A percentile compares a stretch with the other conserved stretches of the same genome.
These are phyloP conservation scores for Plantago major DNA, from an alignment of 257 asterid species.

Conservation along the genomic window DNA sequence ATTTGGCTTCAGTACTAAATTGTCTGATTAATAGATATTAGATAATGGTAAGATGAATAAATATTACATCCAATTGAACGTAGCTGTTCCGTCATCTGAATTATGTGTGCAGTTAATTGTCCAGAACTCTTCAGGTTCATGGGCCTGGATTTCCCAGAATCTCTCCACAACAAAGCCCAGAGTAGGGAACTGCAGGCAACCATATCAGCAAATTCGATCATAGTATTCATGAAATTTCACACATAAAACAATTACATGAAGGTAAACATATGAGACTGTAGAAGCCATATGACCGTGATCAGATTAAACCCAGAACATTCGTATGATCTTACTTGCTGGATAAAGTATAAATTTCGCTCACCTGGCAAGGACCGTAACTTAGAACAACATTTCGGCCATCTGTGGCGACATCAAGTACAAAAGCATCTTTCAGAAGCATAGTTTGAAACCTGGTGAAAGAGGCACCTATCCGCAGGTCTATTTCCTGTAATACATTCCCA, in stretches of 20 bases:
- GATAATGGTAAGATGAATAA: slow-evolving; percentile 23
- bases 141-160: slow-evolving; percentile 95
- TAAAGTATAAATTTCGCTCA: slow-evolving; percentile 23
- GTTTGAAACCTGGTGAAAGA: slow-evolving; percentile 98
- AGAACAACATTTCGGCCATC: slow-evolving; percentile 68
- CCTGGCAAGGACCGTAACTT: slow-evolving; percentile 99
- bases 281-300: background rate
- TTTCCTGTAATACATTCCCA: slow-evolving; percentile 59
- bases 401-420: slow-evolving; percentile 58
- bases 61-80: slow-evolving; percentile 82
- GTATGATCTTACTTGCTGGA: slow-evolving; percentile 12
- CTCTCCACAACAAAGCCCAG: slow-evolving; percentile 95
- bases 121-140: slow-evolving; percentile 98
- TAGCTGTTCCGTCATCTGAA: slow-evolving; percentile 78
- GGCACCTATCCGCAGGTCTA: slow-evolving; percentile 97
- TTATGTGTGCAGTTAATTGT: slow-evolving; percentile 84
- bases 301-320: slow-evolving; percentile 6
- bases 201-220: slow-evolving; percentile 16
- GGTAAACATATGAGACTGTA: background rate
- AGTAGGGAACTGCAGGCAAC: slow-evolving; percentile 79
- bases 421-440: slow-evolving; percentile 84
- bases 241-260: slow-evolving; percentile 17
- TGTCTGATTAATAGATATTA: slow-evolving; percentile 16
- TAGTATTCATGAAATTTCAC: slow-evolving; percentile 2
- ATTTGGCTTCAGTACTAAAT: slow-evolving; percentile 18